Evolutionary conservation across 352 stramenopile genomes (phyloP), one percentile per base, ranked within the genome.

Genomic region (Globisporangium spinosum): DNA sequence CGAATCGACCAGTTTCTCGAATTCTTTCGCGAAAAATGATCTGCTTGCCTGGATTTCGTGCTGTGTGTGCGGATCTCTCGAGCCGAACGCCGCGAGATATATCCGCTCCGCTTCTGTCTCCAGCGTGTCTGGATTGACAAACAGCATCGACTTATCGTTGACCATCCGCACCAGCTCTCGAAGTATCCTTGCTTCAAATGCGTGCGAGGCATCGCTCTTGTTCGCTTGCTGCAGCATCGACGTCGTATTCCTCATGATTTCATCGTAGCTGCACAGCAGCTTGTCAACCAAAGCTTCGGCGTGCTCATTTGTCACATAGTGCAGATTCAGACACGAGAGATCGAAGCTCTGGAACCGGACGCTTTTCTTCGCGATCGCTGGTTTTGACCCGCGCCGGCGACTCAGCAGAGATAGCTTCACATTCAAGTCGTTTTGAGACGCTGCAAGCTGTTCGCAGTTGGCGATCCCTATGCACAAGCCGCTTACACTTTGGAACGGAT

Each of bases 321-420:
- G 70, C 32, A 91, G 69, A 51, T 79, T 80, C 22, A 90, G 54
- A 27, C 81, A 87, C 7, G 83, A 91, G 1, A 91, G 69, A 56
- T 90, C 79, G 22, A 91, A 91, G 23, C 74, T 84, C 20, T 75
- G 83, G 40, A 91, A 91, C 0, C 79, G 74, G n/a, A 91, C 80
- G 65, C 70, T 72, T 38, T 85, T 85, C 65, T 73, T 66, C 27
- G 35, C 4, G 22, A 65, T 51, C 40, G 68, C 23, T 32, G 57
- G 10, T 40, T 71, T 66, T 8, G 23, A 53, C 12, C 55, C 62
- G 49, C 68, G 54, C n/a, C 49, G 66, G 25, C 64, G 65, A 65
- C 51, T 62, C 20, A 67, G 35, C 9, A 57, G 49, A 35, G 70
- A 69, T n/a, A 62, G 68, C 20, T 68, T 73, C 3, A 63, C 65